Conservation (phyloP, 179 eudicot species). For the Spinacia oleracea region DNA sequence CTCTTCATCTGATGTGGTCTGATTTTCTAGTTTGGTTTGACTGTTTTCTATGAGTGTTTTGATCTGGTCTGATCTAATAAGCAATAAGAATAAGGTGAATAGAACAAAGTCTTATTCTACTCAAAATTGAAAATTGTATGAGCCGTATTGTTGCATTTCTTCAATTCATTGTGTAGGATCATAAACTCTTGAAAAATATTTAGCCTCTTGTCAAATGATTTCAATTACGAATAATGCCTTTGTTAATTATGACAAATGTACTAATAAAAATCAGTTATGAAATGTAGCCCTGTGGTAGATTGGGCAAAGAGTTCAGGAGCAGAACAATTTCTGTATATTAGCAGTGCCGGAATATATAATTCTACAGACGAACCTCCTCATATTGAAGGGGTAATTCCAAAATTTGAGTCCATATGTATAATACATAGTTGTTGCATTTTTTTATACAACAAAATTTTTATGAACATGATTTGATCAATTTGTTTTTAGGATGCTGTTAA, state of each 20-base stretch:
- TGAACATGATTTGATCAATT: not conserved
- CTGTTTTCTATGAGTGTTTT: too few species aligned
- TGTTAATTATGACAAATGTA: not conserved
- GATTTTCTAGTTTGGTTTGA: too few species aligned
- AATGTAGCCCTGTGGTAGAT: conserved; percentile 81
- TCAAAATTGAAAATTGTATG: not conserved
- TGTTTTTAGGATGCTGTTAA: conserved; percentile 71
- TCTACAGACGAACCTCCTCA: conserved; percentile 95
- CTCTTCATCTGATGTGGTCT: too few species aligned
- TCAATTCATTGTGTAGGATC: not conserved
- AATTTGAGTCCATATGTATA: not conserved
- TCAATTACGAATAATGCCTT: not conserved
- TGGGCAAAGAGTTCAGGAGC: conserved; percentile 88
- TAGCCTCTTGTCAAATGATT: not conserved
- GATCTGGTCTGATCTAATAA: too few species aligned
- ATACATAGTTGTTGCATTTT: not conserved
- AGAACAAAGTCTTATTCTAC: too few species aligned
- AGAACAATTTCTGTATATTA: conserved; percentile 73
- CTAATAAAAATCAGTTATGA: conserved; percentile 19
- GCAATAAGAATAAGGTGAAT: too few species aligned
- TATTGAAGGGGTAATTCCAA: conserved; percentile 77
- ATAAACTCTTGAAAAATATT: not conserved
- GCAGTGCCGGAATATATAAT: conserved; percentile 98
- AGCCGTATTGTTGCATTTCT: not conserved
- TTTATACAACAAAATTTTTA: not conserved